Conservation (phyloP, 345 rosid genomes). For the Eucalyptus polybractea region DNA sequence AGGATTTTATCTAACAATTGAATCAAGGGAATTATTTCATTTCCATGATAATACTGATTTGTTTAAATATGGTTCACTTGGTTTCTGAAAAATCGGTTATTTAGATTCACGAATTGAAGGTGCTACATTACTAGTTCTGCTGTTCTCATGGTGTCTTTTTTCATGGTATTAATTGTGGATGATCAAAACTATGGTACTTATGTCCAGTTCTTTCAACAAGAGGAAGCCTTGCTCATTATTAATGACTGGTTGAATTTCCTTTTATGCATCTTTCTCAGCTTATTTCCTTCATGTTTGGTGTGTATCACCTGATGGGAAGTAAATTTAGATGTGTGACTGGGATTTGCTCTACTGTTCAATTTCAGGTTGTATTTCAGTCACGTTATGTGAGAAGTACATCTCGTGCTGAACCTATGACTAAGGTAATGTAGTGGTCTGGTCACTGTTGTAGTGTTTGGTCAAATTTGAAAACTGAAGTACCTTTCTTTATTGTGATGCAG, state of each 20-base stretch:
- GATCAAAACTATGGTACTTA: not conserved
- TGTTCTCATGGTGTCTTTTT: not conserved
- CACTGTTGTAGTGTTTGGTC: not conserved
- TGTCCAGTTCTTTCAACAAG: not conserved
- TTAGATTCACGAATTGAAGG: not conserved
- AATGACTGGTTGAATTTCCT: not conserved
- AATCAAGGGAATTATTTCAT: not conserved
- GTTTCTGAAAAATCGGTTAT: not conserved
- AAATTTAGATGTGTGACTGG: not conserved
- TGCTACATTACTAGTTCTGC: not conserved
- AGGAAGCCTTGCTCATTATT: not conserved
- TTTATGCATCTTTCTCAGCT: not conserved
- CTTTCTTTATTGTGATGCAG: slow-evolving; percentile 24
- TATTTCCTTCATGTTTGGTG: not conserved
- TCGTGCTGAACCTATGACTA: not conserved
- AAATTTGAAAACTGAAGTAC: slow-evolving; percentile 8
- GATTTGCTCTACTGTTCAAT: not conserved
- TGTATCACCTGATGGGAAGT: not conserved
- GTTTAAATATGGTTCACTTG: not conserved
- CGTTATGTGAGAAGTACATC: not conserved
- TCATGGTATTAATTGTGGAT: not conserved
- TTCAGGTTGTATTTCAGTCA: not conserved
- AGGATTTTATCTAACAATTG: not conserved
- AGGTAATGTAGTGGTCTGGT: not conserved
- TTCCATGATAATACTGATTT: not conserved